Percentiles rank a stretch among this genome's conserved stretches.
phyloP scores from a whole-genome alignment of 345 rosid species.

The Salix brachista region DNA sequence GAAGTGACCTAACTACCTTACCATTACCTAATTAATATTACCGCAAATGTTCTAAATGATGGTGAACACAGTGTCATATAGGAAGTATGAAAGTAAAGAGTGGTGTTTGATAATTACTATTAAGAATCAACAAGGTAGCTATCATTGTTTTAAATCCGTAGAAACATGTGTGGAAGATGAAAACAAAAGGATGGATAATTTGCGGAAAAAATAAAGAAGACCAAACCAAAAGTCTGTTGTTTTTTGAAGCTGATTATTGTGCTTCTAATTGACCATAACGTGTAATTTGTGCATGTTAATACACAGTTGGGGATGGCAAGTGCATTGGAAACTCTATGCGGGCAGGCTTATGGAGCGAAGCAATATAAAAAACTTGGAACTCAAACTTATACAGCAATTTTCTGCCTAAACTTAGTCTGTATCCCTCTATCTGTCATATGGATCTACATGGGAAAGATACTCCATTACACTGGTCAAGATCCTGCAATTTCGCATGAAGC shows the following conservation, averaged over 20 bases:
- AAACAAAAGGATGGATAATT: neutral
- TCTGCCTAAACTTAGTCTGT: constrained; percentile 38
- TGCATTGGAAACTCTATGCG: constrained; percentile 75
- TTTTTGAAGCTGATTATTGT: neutral
- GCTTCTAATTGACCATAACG: neutral
- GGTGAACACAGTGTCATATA: neutral
- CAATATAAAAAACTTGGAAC: constrained; percentile 53
- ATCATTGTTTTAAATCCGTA: neutral
- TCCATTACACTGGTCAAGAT: constrained; percentile 52
- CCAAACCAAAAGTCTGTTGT: neutral
- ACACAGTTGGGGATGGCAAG: constrained; percentile 65
- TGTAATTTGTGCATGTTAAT: neutral
- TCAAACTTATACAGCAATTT: constrained; percentile 52
- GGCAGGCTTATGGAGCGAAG: constrained; percentile 78
- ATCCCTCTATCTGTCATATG: constrained; percentile 56
- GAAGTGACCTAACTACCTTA: neutral
- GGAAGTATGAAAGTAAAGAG: neutral
- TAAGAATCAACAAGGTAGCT: neutral
- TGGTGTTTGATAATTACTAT: neutral
- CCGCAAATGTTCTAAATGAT: neutral
- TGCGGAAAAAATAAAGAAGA: too few species aligned
- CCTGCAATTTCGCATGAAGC: constrained; percentile 53
- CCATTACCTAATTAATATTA: neutral
- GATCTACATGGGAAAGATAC: constrained; percentile 52
- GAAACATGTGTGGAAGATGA: neutral